Percentiles rank a stretch among this genome's conserved stretches.
Conservation (phyloP, 2,329 filamentous ascomycete species). For the Calonectria leucothoes region DNA sequence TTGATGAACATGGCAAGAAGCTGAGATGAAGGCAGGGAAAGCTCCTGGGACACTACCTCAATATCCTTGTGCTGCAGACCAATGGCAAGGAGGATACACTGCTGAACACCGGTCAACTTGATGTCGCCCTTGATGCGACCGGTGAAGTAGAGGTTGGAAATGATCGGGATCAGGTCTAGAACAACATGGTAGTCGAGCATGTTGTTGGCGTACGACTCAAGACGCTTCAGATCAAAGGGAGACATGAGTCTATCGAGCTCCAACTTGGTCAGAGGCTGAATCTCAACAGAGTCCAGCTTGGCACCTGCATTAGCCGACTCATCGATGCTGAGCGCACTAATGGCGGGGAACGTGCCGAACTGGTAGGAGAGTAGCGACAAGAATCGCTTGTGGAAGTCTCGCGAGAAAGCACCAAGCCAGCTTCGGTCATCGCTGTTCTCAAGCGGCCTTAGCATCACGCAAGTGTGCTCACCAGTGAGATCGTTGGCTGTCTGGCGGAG, state of each 20-base stretch:
- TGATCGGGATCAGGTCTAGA: conserved; percentile 86
- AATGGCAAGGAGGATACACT: conserved; percentile 87
- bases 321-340: conserved; percentile 86
- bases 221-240: conserved; percentile 93
- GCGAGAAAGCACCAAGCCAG: conserved; percentile 91
- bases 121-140: conserved; percentile 76
- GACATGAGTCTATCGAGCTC: conserved; percentile 84
- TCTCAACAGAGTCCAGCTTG: conserved; percentile 66
- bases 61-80: conserved; percentile 92
- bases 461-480: conserved; percentile 96
- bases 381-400: conserved; percentile 96
- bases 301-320: conserved; percentile 84
- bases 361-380: conserved; percentile 90
- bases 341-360: conserved; percentile 84
- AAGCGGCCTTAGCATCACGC: conserved; percentile 93
- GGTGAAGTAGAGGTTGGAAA: conserved; percentile 87
- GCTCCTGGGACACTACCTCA: conserved; percentile 82
- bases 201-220: conserved; percentile 96
- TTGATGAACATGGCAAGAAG: conserved; percentile 98
- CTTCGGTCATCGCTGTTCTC: conserved; percentile 74
- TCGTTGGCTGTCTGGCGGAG: conserved; percentile 96
- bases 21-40: conserved; percentile 80
- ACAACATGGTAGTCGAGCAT: conserved; percentile 99
- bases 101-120: conserved; percentile 83
- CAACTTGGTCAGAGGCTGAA: conserved; percentile 72